Percentiles rank a stretch among this genome's conserved stretches.
These are phyloP conservation scores for Albizia julibrissin DNA, from an alignment of 306 rosid genomes.

Conservation along the genomic window DNA sequence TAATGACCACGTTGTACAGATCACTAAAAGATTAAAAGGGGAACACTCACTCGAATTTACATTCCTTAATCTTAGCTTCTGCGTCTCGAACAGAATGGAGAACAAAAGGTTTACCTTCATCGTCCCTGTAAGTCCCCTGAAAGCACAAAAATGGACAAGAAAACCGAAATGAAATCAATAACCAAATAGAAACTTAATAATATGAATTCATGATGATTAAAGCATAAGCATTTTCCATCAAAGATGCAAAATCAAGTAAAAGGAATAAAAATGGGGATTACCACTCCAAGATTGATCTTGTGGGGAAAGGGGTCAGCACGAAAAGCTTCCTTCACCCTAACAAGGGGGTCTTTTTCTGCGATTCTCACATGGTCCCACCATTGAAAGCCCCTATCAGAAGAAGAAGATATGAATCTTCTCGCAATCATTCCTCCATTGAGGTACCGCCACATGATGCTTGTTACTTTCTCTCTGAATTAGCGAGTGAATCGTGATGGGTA, in stretches of 20 bases:
- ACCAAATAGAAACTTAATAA: background rate
- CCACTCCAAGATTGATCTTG: conserved; percentile 87
- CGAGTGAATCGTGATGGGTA: background rate
- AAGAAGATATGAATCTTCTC: conserved; percentile 36
- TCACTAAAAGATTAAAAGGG: background rate
- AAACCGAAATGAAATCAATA: background rate
- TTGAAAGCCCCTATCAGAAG: background rate
- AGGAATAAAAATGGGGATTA: conserved; percentile 25
- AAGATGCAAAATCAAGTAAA: background rate
- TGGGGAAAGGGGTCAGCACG: conserved; percentile 74
- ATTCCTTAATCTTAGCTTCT: conserved; percentile 62
- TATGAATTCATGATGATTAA: background rate
- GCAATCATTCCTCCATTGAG: conserved; percentile 21
- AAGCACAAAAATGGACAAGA: background rate
- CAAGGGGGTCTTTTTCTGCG: conserved; percentile 77
- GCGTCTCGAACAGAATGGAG: conserved; percentile 76
- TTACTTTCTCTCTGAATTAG: background rate
- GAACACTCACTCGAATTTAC: conserved; percentile 53
- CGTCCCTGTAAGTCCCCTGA: conserved; percentile 84
- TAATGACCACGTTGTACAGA: background rate
- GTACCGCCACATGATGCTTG: conserved; percentile 26
- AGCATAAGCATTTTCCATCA: too few relatives aligned
- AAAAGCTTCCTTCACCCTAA: conserved; percentile 71
- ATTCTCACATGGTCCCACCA: conserved; percentile 47
- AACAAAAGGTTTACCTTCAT: conserved; percentile 77